Evolutionary conservation across 1,284 basidiomycete species (phyloP), one percentile per base, ranked within the genome.

Genomic region (Irpex lacteus): DNA sequence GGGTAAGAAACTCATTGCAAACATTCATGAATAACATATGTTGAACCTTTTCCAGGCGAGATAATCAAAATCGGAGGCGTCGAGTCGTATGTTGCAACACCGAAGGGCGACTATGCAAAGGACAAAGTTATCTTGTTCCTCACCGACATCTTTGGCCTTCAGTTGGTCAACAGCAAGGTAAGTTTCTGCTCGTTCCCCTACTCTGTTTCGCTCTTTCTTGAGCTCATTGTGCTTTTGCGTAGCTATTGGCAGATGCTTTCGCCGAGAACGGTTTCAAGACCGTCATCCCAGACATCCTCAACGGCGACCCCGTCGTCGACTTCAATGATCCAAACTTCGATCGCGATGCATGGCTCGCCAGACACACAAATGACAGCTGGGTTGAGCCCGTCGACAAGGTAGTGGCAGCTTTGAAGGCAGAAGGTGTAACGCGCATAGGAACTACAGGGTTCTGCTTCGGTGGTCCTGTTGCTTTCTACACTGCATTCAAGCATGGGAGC

Each of bases 311-410:
- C 13, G 70, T 86, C 55, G 76, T 81, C 7, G 63, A 75, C 3
- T 76, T 81, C 56, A 78, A 73, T 5, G 96, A 98, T 76, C 93
- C 96, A 15, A 95, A 96, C 75, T 99, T 98, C 74, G 97, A 98
- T 76, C 87, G 95, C 74, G 6, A 0, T 0, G 70, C 65, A 11
- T 92, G 89, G 88, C 65, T 86, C 49, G 60, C 61, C 1, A 79
- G 72, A 0, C 90, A 92, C 70, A 71, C 72, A 5, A 58, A 69
- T 4, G 79, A 77, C 0, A 69, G 76, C 13, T 87, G 85, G 19
- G 82, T 83, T n/a, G 81, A 85, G 0, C 49, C 69, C 1, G 70
- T 91, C 52, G 82, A 91, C 74, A 84, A 81, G 34, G 83, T 90
- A 63, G 79, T 90, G 52, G 74, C 73, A 1, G 84, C 78, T 0